Conservation (phyloP, 257 asterid species). For the Solanum pimpinellifolium region DNA sequence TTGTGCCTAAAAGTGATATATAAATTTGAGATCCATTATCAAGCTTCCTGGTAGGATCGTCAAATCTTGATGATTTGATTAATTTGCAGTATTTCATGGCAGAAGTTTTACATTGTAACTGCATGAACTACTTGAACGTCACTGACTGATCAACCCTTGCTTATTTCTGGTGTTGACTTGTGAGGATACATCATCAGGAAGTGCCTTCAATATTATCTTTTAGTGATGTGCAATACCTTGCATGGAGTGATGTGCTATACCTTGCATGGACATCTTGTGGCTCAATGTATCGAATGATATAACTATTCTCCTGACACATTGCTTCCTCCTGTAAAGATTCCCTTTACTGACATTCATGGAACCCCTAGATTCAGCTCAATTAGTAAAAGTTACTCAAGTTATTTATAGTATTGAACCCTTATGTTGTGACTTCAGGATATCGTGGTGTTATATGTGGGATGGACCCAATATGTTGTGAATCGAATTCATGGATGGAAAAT, state of each 20-base stretch:
- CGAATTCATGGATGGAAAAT: constrained; percentile 85
- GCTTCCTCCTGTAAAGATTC: neutral
- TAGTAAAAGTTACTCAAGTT: neutral
- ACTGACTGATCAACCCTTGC: neutral
- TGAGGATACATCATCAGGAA: neutral
- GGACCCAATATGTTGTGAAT: constrained; percentile 96
- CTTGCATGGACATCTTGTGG: neutral
- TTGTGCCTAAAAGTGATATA: neutral
- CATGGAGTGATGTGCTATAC: neutral
- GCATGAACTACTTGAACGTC: neutral
- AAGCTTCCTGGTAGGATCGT: neutral
- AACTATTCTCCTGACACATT: neutral
- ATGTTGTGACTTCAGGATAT: constrained; percentile 44
- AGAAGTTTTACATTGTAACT: neutral
- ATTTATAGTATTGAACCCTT: neutral
- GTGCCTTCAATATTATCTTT: neutral
- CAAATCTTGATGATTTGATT: neutral
- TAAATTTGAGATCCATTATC: neutral
- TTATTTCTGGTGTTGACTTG: neutral
- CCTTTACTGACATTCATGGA: neutral
- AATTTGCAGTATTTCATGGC: neutral
- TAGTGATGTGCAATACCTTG: neutral
- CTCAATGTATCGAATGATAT: neutral
- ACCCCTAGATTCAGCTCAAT: neutral
- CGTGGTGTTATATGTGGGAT: constrained; percentile 90